phyloP scores from a whole-genome alignment of 768 basidiomycete genomes.

The Naematelia encephala region DNA sequence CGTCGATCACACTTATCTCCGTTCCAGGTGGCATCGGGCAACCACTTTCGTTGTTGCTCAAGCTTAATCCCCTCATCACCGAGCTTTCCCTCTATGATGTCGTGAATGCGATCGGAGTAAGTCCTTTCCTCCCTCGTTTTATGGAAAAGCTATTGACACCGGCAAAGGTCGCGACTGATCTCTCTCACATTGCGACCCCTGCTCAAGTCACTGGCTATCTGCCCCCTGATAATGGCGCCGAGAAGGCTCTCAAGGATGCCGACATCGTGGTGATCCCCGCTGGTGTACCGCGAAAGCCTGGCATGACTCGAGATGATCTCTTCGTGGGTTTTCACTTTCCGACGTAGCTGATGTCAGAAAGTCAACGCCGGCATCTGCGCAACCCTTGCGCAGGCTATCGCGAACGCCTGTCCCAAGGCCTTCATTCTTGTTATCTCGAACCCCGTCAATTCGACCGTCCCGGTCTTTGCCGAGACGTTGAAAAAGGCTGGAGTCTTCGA shows the following conservation, averaged over 20 bases:
- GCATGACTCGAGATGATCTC: slow-evolving; percentile 51
- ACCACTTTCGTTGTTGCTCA: slow-evolving; percentile 88
- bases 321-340: slow-evolving; percentile 39
- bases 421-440: slow-evolving; percentile 96
- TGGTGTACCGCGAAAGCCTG: slow-evolving; percentile 96
- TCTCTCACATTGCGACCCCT: slow-evolving; percentile 85
- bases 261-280: slow-evolving; percentile 96
- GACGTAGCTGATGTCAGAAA: slow-evolving; percentile 55
- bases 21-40: slow-evolving; percentile 81
- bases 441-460: slow-evolving; percentile 87
- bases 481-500: slow-evolving; percentile 90
- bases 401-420: slow-evolving; percentile 82
- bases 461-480: slow-evolving; percentile 89
- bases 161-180: slow-evolving; percentile 74
- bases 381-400: slow-evolving; percentile 85
- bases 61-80: slow-evolving; percentile 84
- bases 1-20: not conserved
- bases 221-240: slow-evolving; percentile 44
- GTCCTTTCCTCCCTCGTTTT: slow-evolving; percentile 21
- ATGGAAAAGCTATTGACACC: not conserved
- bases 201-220: slow-evolving; percentile 63
- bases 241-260: slow-evolving; percentile 72
- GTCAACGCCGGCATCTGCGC: slow-evolving; percentile 95
- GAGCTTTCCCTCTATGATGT: slow-evolving; percentile 86
- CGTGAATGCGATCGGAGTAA: slow-evolving; percentile 83